A percentile compares a stretch with the other conserved stretches of the same genome.
Evolutionary conservation across 2,329 filamentous ascomycete genomes (phyloP).

Genomic region (Truncatella angustata): DNA sequence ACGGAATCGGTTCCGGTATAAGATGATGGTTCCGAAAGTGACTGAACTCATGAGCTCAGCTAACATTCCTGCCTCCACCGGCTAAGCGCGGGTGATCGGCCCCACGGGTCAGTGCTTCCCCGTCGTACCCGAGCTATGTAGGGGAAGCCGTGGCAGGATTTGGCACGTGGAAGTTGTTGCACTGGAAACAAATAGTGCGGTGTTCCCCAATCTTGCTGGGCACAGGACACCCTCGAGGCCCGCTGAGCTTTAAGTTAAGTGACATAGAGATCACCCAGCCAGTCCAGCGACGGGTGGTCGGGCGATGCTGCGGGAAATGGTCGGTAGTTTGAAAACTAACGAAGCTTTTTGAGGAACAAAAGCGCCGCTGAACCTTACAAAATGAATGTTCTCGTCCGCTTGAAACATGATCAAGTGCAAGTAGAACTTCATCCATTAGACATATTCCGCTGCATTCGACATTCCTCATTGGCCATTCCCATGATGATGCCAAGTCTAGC

Average conservation of each 20-base stretch:
- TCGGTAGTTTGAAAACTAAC: neutral
- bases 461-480: neutral
- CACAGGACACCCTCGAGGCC: too few relatives aligned
- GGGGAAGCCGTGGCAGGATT: too few relatives aligned
- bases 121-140: too few relatives aligned
- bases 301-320: too few relatives aligned
- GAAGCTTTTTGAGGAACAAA: neutral
- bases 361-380: too few relatives aligned
- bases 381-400: too few relatives aligned
- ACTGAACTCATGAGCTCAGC: too few relatives aligned
- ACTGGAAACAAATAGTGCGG: too few relatives aligned
- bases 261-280: neutral
- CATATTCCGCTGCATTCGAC: neutral
- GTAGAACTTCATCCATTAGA: neutral
- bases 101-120: conserved; percentile 1
- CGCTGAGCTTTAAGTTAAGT: too few relatives aligned
- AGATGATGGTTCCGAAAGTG: neutral
- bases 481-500: neutral
- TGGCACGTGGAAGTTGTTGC: conserved; percentile 7
- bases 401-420: too few relatives aligned
- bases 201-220: too few relatives aligned
- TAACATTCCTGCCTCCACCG: conserved; percentile 6
- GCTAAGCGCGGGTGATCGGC: conserved; percentile 6
- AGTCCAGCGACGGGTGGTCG: too few relatives aligned
- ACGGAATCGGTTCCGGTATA: neutral